Percentiles rank a stretch among this genome's conserved stretches.
Conservation (phyloP, 73 alveolate genomes). For the Tetrahymena borealis region DNA sequence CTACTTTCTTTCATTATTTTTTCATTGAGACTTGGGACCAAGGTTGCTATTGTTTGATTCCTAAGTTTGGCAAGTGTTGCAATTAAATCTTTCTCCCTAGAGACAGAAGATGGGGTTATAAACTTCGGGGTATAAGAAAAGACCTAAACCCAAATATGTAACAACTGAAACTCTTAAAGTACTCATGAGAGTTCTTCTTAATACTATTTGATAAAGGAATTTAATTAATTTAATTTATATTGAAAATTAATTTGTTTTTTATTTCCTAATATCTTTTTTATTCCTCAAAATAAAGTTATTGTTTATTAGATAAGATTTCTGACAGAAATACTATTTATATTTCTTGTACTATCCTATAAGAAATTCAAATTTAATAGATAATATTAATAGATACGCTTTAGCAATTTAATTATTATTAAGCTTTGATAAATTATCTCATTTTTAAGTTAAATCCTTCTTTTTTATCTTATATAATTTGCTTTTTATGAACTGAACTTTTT, state of each 20-base stretch:
- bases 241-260: background rate
- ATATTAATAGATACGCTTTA: too few relatives aligned
- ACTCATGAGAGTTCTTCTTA: background rate
- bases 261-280: background rate
- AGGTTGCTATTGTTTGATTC: too few relatives aligned
- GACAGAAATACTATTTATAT: too few relatives aligned
- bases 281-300: background rate
- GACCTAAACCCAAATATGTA: constrained; percentile 38
- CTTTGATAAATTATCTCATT: too few relatives aligned
- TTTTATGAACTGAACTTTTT: too few relatives aligned
- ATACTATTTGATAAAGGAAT: background rate
- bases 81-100: background rate
- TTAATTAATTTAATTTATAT: background rate
- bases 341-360: too few relatives aligned
- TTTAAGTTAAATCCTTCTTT: too few relatives aligned
- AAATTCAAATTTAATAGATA: too few relatives aligned
- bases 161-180: constrained; percentile 27
- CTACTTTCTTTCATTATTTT: background rate
- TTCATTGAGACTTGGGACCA: background rate
- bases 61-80: background rate
- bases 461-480: too few relatives aligned
- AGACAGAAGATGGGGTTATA: constrained; percentile 25
- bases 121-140: constrained; percentile 28
- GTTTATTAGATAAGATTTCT: too few relatives aligned
- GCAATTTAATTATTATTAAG: too few relatives aligned